These are phyloP conservation scores for Nothopassalora personata DNA, from an alignment of 2,329 filamentous ascomycete genomes.

Conservation along the genomic window DNA sequence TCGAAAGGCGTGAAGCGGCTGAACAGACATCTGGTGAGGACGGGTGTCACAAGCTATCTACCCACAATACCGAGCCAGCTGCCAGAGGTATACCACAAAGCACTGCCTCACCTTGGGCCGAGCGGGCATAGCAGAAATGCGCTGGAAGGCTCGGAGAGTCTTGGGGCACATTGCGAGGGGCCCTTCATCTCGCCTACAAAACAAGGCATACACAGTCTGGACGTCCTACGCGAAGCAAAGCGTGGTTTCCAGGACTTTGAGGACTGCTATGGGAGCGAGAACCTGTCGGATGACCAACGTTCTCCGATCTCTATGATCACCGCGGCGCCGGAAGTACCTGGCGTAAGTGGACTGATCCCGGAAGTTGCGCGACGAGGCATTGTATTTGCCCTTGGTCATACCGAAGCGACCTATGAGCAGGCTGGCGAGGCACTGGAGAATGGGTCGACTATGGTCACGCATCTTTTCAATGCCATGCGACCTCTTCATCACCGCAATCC, in stretches of 20 bases:
- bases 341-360: conserved; percentile 59
- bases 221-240: conserved; percentile 61
- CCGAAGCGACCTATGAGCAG: conserved; percentile 44
- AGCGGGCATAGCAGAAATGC: conserved; percentile 57
- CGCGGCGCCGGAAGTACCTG: conserved; percentile 71
- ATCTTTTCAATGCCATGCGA: conserved; percentile 53
- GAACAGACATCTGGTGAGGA: conserved; percentile 66
- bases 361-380: conserved; percentile 62
- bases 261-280: conserved; percentile 65
- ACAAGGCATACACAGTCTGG: conserved; percentile 77
- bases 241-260: conserved; percentile 61
- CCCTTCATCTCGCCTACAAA: conserved; percentile 79
- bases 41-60: conserved; percentile 81
- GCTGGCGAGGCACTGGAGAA: conserved; percentile 43
- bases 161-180: conserved; percentile 87
- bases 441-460: conserved; percentile 50
- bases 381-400: conserved; percentile 60
- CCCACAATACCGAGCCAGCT: conserved; percentile 79
- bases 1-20: conserved; percentile 65
- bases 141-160: conserved; percentile 71
- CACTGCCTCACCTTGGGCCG: conserved; percentile 71
- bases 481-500: conserved; percentile 68
- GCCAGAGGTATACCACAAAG: conserved; percentile 75
- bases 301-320: conserved; percentile 71
- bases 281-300: conserved; percentile 47